Evolutionary conservation across 306 rosid genomes (phyloP).

Genomic region (Dalbergia cochinchinensis): DNA sequence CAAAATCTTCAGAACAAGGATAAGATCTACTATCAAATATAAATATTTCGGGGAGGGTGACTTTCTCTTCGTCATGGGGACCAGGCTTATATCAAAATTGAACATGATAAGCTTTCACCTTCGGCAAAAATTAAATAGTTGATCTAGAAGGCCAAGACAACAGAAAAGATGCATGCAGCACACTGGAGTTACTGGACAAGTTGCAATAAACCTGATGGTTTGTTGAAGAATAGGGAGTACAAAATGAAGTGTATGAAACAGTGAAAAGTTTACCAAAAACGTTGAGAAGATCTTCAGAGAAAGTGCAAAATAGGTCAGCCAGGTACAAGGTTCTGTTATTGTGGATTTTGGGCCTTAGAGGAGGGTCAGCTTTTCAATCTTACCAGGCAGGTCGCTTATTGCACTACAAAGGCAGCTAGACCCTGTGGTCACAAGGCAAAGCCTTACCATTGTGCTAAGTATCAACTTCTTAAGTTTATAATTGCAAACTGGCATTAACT

Average conservation of each 20-base stretch:
- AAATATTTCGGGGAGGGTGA: not conserved
- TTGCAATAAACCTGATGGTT: not conserved
- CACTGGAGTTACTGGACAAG: not conserved
- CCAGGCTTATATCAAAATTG: not conserved
- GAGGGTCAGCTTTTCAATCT: not conserved
- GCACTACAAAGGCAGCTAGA: not conserved
- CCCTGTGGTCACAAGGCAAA: not conserved
- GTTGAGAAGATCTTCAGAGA: not conserved
- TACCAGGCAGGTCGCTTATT: too few relatives aligned
- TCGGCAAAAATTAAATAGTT: conserved; percentile 3
- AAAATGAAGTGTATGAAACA: conserved; percentile 27
- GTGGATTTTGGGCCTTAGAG: not conserved
- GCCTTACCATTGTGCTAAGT: not conserved
- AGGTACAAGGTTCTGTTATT: not conserved
- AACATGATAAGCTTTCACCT: not conserved
- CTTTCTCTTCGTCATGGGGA: not conserved
- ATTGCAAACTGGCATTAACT: conserved; percentile 24
- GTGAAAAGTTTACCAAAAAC: conserved; percentile 16
- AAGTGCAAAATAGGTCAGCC: not conserved
- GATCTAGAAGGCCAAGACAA: conserved; percentile 8
- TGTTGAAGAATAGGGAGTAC: not conserved
- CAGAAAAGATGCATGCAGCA: conserved; percentile 12
- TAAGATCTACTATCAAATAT: not conserved
- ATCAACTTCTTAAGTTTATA: not conserved
- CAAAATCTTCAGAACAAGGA: conserved; percentile 13